Conservation (phyloP, 2,329 filamentous ascomycete genomes). For the Colletotrichum nymphaeae region DNA sequence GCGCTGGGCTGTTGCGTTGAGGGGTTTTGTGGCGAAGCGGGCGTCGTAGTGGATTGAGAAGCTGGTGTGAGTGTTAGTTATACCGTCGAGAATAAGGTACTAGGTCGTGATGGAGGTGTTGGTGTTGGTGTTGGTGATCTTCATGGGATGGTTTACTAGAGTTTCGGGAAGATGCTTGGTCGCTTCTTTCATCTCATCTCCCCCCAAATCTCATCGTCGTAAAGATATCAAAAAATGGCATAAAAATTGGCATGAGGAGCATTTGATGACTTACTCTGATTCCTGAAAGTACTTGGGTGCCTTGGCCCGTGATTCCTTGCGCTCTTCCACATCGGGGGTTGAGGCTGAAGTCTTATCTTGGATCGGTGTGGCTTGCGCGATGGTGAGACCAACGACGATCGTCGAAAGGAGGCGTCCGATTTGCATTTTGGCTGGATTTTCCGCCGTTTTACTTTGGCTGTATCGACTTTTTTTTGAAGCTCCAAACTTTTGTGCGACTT, state of each 20-base stretch:
- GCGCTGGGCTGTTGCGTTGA: slow-evolving; percentile 66
- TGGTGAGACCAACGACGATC: slow-evolving; percentile 11
- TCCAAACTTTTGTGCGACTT: neutral
- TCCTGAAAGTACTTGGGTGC: slow-evolving; percentile 26
- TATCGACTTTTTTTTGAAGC: neutral
- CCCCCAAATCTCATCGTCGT: neutral
- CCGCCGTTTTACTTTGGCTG: no score
- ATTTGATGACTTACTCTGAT: slow-evolving; percentile 7
- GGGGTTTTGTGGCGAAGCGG: slow-evolving; percentile 52
- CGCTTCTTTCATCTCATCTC: neutral
- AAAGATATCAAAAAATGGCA: neutral
- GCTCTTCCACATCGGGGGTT: neutral
- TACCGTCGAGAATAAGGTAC: neutral
- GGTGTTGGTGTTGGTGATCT: neutral
- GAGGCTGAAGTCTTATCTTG: slow-evolving; percentile 5
- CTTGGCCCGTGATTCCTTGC: neutral
- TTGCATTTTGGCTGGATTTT: slow-evolving; percentile 20
- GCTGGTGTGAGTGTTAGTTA: slow-evolving; percentile 23
- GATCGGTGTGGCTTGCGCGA: slow-evolving; percentile 23
- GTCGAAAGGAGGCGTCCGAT: slow-evolving; percentile 9
- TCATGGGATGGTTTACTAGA: neutral
- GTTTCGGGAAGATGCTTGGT: neutral
- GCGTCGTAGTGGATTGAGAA: slow-evolving; percentile 49
- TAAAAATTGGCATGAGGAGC: no score
- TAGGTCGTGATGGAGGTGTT: neutral